Evolutionary conservation across 257 asterid genomes (phyloP).

Genomic region (Asclepias syriaca): DNA sequence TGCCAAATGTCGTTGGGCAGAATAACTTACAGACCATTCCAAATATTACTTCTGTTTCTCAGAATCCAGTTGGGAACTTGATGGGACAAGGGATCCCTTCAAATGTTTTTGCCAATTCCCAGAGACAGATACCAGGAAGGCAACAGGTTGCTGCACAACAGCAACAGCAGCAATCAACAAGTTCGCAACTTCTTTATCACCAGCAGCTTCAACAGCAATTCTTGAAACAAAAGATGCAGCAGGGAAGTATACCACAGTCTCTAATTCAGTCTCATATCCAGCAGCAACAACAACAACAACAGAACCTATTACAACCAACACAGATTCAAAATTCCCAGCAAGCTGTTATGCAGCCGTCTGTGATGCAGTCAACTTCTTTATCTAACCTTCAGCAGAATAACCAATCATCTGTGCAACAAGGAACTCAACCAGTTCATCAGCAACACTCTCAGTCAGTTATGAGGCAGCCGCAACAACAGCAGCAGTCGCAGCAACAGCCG

Average conservation of each 20-base stretch:
- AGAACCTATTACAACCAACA: conserved; percentile 57
- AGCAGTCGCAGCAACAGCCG: conserved; percentile 42
- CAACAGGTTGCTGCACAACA: conserved; percentile 63
- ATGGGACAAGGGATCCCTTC: conserved; percentile 74
- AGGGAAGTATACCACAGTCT: conserved; percentile 59
- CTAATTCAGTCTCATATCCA: conserved; percentile 68
- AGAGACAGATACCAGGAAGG: conserved; percentile 69
- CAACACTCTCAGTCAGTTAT: conserved; percentile 78
- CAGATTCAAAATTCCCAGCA: conserved; percentile 87
- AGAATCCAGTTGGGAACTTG: conserved; percentile 52
- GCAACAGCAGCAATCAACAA: conserved; percentile 73
- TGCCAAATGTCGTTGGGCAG: conserved; percentile 64
- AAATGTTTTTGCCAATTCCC: conserved; percentile 68
- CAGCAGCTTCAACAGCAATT: conserved; percentile 73
- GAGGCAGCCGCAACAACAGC: conserved; percentile 64
- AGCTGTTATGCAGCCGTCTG: conserved; percentile 70
- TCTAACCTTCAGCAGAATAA: conserved; percentile 71
- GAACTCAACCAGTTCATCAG: conserved; percentile 70
- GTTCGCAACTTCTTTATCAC: conserved; percentile 63
- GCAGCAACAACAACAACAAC: conserved; percentile 34
- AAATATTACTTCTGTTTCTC: conserved; percentile 51
- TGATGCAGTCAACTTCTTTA: conserved; percentile 63
- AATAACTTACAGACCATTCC: conserved; percentile 69
- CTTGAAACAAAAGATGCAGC: conserved; percentile 61
- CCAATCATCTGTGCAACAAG: conserved; percentile 69